Percentiles rank a stretch among this genome's conserved stretches.
Conservation (phyloP, 331 rosid genomes). For the Quercus phellos region DNA sequence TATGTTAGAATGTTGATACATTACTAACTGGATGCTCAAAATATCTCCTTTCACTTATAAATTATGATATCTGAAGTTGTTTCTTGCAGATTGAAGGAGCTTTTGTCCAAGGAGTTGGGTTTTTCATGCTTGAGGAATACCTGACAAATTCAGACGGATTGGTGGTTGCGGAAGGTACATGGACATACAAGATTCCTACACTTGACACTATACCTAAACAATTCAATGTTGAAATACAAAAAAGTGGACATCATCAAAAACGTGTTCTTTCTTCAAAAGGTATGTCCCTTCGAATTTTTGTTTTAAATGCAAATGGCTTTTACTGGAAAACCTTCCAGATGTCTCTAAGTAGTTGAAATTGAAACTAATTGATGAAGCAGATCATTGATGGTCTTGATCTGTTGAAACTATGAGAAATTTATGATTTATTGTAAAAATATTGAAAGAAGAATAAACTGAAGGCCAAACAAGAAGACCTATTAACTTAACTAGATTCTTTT, state of each 20-base stretch:
- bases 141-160: conserved; percentile 56
- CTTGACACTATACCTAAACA: conserved; percentile 79
- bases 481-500: background rate
- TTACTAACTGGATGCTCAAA: too few relatives aligned
- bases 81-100: conserved; percentile 89
- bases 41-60: too few relatives aligned
- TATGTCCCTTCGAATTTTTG: conserved; percentile 16
- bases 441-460: background rate
- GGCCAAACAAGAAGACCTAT: background rate
- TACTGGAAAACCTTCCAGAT: background rate
- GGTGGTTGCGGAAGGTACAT: conserved; percentile 61
- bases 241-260: conserved; percentile 64
- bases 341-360: background rate
- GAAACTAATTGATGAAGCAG: too few relatives aligned
- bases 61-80: background rate
- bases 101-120: conserved; percentile 87
- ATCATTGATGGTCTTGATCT: too few relatives aligned
- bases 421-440: background rate
- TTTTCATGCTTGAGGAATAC: conserved; percentile 87
- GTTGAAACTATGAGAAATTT: background rate
- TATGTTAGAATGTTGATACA: too few relatives aligned
- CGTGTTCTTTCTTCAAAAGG: conserved; percentile 94
- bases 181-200: conserved; percentile 88
- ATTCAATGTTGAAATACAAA: conserved; percentile 78
- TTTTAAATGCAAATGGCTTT: background rate